phyloP scores from a whole-genome alignment of 1,284 basidiomycete genomes.

The Puccinia polysora region DNA sequence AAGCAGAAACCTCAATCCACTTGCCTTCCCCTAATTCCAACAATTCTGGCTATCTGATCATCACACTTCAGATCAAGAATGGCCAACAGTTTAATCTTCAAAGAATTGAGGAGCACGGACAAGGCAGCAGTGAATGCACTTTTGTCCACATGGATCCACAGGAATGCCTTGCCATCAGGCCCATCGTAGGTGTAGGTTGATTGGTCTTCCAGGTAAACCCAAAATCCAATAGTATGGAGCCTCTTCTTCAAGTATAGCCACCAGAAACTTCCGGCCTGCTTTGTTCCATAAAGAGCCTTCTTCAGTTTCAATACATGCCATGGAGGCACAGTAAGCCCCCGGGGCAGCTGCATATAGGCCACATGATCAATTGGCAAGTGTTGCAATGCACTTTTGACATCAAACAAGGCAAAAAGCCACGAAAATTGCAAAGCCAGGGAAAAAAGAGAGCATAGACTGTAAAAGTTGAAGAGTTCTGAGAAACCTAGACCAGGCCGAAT shows the following conservation, averaged over 20 bases:
- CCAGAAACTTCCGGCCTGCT: slow-evolving; percentile 25
- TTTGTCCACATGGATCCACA: slow-evolving; percentile 37
- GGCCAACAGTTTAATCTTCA: neutral
- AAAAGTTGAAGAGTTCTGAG: neutral
- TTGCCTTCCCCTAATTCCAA: neutral
- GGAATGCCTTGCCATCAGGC: neutral
- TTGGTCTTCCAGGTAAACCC: neutral
- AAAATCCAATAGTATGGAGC: neutral
- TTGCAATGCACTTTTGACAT: neutral
- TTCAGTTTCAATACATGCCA: neutral
- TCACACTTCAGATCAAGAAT: slow-evolving; percentile 15
- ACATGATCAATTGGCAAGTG: neutral
- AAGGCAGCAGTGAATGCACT: neutral
- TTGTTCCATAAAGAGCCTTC: slow-evolving; percentile 20
- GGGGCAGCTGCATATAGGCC: neutral
- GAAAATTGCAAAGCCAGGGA: neutral
- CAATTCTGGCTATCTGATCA: neutral
- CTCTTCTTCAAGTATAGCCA: neutral
- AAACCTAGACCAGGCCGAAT: too few relatives aligned
- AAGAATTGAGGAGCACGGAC: neutral
- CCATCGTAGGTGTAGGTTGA: slow-evolving; percentile 4
- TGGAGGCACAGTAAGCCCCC: neutral
- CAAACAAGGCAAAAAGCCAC: neutral
- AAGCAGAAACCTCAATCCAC: neutral
- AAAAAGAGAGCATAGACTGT: neutral